A percentile compares a stretch with the other conserved stretches of the same genome.
Conservation (phyloP, 2,329 filamentous ascomycete genomes). For the Leptosphaerulina australis region DNA sequence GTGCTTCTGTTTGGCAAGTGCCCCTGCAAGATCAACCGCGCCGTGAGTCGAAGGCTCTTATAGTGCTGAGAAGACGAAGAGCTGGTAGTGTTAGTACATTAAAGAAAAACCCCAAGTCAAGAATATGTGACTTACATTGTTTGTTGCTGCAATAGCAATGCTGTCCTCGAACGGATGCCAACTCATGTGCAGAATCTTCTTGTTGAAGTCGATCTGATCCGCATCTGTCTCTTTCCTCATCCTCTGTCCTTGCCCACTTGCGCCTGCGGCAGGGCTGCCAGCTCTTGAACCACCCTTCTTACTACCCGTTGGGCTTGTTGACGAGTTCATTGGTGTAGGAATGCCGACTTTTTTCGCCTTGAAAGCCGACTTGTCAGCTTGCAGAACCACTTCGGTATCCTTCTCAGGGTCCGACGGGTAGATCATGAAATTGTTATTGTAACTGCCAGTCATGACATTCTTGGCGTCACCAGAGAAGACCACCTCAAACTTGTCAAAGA, state of each 20-base stretch:
- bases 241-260: slow-evolving; percentile 77
- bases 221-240: slow-evolving; percentile 99
- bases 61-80: slow-evolving; percentile 62
- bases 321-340: slow-evolving; percentile 90
- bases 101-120: background rate
- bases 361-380: slow-evolving; percentile 98
- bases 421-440: slow-evolving; percentile 99
- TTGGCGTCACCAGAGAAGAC: slow-evolving; percentile 98
- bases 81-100: slow-evolving; percentile 45
- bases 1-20: slow-evolving; percentile 39
- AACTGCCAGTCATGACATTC: slow-evolving; percentile 99
- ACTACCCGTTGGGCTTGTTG: slow-evolving; percentile 72
- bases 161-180: slow-evolving; percentile 99
- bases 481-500: slow-evolving; percentile 99
- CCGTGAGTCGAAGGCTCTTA: slow-evolving; percentile 42
- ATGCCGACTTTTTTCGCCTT: slow-evolving; percentile 99
- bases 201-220: slow-evolving; percentile 99
- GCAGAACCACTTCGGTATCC: slow-evolving; percentile 95
- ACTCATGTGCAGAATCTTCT: slow-evolving; percentile 99
- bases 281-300: slow-evolving; percentile 91
- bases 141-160: slow-evolving; percentile 98
- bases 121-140: slow-evolving; percentile 80
- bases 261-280: slow-evolving; percentile 78
- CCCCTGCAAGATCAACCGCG: slow-evolving; percentile 32
- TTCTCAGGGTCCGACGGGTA: slow-evolving; percentile 95